phyloP scores from a whole-genome alignment of 208 protist genomes.

The Leishmania braziliensis region DNA sequence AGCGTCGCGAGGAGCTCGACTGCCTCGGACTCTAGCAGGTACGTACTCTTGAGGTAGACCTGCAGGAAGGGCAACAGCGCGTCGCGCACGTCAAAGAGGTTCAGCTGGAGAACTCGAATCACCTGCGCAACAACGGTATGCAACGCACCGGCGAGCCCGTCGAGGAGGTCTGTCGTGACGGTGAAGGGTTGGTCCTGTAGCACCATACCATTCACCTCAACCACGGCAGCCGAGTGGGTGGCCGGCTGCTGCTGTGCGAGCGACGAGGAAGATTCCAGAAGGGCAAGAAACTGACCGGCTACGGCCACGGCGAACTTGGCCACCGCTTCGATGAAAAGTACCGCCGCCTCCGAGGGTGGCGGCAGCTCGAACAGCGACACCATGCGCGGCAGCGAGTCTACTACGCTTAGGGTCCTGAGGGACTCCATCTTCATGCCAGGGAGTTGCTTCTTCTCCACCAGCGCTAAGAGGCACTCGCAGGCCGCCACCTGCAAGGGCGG shows the following conservation, averaged over 20 bases:
- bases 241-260: slow-evolving; percentile 6
- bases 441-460: slow-evolving; percentile 85
- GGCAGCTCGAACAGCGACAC: slow-evolving; percentile 57
- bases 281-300: slow-evolving; percentile 58
- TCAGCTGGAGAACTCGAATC: slow-evolving; percentile 36
- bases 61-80: slow-evolving; percentile 55
- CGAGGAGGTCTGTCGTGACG: slow-evolving; percentile 36
- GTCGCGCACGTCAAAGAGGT: slow-evolving; percentile 44
- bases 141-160: slow-evolving; percentile 35
- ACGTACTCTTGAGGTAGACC: slow-evolving; percentile 57
- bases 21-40: slow-evolving; percentile 56
- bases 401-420: slow-evolving; percentile 53
- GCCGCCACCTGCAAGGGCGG: slow-evolving; percentile 44
- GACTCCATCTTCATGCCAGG: slow-evolving; percentile 68
- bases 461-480: slow-evolving; percentile 61
- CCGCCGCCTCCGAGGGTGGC: slow-evolving; percentile 44
- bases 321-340: slow-evolving; percentile 57
- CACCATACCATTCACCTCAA: slow-evolving; percentile 26
- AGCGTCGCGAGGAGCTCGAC: slow-evolving; percentile 45
- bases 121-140: slow-evolving; percentile 54
- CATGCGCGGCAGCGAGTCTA: slow-evolving; percentile 61
- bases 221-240: slow-evolving; percentile 3
- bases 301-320: slow-evolving; percentile 51
- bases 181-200: slow-evolving; percentile 35
- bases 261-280: slow-evolving; percentile 49